Percentiles rank a stretch among this genome's conserved stretches.
phyloP scores from a whole-genome alignment of 495 filamentous ascomycete species.

The Lindgomyces ingoldianus region DNA sequence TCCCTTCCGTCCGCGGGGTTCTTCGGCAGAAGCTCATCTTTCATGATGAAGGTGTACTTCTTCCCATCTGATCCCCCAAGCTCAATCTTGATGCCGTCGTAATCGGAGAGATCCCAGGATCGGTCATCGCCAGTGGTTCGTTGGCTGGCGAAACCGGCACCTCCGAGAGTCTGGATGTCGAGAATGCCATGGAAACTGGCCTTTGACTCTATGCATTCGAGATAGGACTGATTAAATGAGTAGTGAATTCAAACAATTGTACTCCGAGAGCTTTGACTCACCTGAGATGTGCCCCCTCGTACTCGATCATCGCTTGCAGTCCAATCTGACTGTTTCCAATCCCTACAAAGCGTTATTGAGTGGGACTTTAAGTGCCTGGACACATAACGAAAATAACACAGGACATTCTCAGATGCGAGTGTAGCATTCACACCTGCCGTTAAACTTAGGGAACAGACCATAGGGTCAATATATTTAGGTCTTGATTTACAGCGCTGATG shows the following conservation, averaged over 20 bases:
- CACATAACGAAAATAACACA: too few relatives aligned
- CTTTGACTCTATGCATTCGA: constrained; percentile 43
- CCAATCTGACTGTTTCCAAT: constrained; percentile 65
- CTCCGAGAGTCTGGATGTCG: constrained; percentile 72
- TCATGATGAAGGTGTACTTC: constrained; percentile 69
- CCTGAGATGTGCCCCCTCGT: constrained; percentile 65
- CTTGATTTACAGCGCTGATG: too few relatives aligned
- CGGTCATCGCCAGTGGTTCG: constrained; percentile 52
- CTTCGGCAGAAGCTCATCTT: constrained; percentile 61
- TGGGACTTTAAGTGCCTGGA: too few relatives aligned
- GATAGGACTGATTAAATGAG: constrained; percentile 50
- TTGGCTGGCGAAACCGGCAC: constrained; percentile 81
- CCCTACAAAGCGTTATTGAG: constrained; percentile 46
- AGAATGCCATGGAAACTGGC: constrained; percentile 66
- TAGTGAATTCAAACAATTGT: background rate
- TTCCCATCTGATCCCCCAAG: constrained; percentile 45
- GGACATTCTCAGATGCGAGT: too few relatives aligned
- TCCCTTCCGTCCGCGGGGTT: constrained; percentile 61
- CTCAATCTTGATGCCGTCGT: constrained; percentile 42
- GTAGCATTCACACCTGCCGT: too few relatives aligned
- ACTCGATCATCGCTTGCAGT: constrained; percentile 69
- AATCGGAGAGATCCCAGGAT: constrained; percentile 44
- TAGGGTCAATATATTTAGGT: too few relatives aligned
- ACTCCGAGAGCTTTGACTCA: constrained; percentile 16
- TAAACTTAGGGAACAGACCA: too few relatives aligned